Conservation (phyloP, 805 yeast genomes). For the Starmerella davenportii region DNA sequence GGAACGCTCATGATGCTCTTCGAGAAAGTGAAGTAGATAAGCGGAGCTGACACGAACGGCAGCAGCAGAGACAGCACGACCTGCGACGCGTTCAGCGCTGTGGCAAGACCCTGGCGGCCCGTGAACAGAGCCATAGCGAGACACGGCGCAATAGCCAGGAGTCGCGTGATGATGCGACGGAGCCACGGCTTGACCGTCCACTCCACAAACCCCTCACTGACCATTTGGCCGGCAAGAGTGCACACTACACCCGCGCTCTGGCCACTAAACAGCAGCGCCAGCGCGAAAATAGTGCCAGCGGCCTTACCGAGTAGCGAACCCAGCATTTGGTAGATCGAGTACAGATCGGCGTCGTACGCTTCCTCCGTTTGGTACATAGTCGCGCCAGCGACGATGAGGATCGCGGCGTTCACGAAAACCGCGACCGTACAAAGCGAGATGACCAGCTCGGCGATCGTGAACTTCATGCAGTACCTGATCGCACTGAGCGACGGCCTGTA, state of each 20-base stretch:
- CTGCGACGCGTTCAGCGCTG: constrained; percentile 61
- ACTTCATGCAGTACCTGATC: constrained; percentile 58
- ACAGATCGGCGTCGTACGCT: constrained; percentile 62
- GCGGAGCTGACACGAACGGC: constrained; percentile 79
- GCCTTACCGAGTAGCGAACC: constrained; percentile 55
- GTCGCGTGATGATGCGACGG: constrained; percentile 60
- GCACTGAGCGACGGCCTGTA: constrained; percentile 68
- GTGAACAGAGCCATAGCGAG: constrained; percentile 48
- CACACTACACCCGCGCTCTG: constrained; percentile 90
- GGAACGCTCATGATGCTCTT: constrained; percentile 41
- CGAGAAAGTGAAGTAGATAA: constrained; percentile 61
- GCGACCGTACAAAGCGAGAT: constrained; percentile 75
- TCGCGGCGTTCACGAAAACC: constrained; percentile 79
- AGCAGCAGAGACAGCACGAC: constrained; percentile 63
- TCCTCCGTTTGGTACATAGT: constrained; percentile 48
- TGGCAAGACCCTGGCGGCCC: constrained; percentile 64
- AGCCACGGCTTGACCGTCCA: constrained; percentile 73
- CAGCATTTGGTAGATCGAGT: constrained; percentile 59
- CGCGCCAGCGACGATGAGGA: constrained; percentile 80
- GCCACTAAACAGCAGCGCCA: constrained; percentile 80
- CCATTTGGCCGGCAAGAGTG: constrained; percentile 86
- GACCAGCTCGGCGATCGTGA: constrained; percentile 65
- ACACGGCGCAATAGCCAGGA: constrained; percentile 76
- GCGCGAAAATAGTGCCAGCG: constrained; percentile 77
- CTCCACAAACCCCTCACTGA: constrained; percentile 69